phyloP scores from a whole-genome alignment of 495 filamentous ascomycete species.

The Tetracladium setigerum region DNA sequence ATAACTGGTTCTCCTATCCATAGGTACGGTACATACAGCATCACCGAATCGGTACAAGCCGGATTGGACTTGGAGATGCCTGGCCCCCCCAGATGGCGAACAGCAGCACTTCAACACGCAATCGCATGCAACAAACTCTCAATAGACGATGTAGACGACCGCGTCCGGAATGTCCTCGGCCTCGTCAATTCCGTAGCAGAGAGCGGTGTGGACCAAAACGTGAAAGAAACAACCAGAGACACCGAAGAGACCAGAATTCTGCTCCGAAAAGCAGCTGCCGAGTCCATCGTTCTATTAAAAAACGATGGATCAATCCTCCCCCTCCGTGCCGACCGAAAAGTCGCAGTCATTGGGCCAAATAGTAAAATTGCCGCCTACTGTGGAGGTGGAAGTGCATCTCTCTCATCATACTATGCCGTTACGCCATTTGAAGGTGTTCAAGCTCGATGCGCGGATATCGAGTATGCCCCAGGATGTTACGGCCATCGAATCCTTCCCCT shows the following conservation, averaged over 20 bases:
- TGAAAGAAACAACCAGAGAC: constrained; percentile 22
- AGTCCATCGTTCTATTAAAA: constrained; percentile 54
- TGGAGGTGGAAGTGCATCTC: constrained; percentile 59
- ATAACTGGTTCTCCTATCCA: no score
- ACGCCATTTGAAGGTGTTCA: constrained; percentile 60
- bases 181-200: constrained; percentile 27
- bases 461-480: no score
- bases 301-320: constrained; percentile 46
- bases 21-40: constrained; percentile 40
- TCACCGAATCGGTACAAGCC: constrained; percentile 41
- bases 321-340: constrained; percentile 28
- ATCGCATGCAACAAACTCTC: constrained; percentile 38
- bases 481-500: no score
- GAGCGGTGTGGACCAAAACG: constrained; percentile 15
- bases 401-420: constrained; percentile 56
- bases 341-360: constrained; percentile 22
- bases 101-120: constrained; percentile 30
- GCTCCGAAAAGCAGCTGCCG: constrained; percentile 43
- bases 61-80: constrained; percentile 57
- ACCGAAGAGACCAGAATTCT: constrained; percentile 32
- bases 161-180: constrained; percentile 41
- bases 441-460: no score
- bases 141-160: constrained; percentile 37
- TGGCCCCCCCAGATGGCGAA: constrained; percentile 43
- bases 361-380: constrained; percentile 55